Evolutionary conservation across 371 early-diverging fungal species (phyloP).

Genomic region (Parasitella parasitica): DNA sequence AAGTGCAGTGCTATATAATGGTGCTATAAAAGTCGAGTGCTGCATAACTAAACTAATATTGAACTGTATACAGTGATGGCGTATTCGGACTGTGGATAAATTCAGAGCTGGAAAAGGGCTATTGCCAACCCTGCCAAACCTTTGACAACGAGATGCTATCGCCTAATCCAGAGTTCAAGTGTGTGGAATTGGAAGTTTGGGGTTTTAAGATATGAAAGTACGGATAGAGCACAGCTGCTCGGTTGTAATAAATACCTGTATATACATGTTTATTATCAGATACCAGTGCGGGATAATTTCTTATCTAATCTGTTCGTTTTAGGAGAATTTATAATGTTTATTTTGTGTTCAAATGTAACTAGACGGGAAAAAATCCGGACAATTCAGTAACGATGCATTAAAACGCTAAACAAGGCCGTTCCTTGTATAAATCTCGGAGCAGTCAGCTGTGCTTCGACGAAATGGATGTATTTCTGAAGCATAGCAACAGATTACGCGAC

Average conservation of each 20-base stretch:
- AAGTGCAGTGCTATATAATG: conserved; percentile 3
- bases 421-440: too few species aligned
- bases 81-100: conserved; percentile 92
- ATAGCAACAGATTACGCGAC: too few species aligned
- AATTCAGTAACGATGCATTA: background rate
- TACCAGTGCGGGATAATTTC: background rate
- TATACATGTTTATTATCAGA: too few species aligned
- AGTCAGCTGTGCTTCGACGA: too few species aligned
- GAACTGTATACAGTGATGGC: conserved; percentile 57
- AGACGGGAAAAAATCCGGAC: background rate
- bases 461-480: too few species aligned
- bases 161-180: conserved; percentile 26
- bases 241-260: too few species aligned
- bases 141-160: conserved; percentile 82
- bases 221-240: background rate
- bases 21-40: background rate
- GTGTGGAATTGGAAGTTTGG: conserved; percentile 28
- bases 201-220: conserved; percentile 18
- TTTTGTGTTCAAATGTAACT: background rate
- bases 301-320: background rate
- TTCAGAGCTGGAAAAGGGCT: conserved; percentile 82
- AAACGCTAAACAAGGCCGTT: too few species aligned
- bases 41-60: too few species aligned
- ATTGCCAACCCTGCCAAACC: conserved; percentile 78
- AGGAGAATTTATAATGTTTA: background rate